Conservation (phyloP, 768 basidiomycete genomes). For the Fomitopsis serialis region DNA sequence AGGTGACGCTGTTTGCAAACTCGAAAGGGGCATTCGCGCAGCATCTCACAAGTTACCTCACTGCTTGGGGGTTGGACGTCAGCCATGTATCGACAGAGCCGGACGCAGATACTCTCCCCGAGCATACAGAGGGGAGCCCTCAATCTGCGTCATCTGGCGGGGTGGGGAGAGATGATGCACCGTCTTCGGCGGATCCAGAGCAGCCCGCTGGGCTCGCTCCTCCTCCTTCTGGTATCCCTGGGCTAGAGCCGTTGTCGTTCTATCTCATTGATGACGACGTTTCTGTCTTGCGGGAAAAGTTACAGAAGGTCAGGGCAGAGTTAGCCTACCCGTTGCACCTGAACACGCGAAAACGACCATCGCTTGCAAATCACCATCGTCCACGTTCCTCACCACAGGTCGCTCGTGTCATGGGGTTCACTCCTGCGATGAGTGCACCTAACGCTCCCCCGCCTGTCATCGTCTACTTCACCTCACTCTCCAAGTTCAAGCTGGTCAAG, state of each 20-base stretch:
- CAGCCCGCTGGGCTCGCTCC: slow-evolving; percentile 5
- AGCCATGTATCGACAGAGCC: slow-evolving; percentile 67
- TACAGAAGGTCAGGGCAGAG: slow-evolving; percentile 63
- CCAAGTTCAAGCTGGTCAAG: slow-evolving; percentile 84
- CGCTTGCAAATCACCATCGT: slow-evolving; percentile 60
- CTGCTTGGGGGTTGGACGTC: slow-evolving; percentile 94
- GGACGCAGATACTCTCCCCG: slow-evolving; percentile 37
- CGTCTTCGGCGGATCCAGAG: neutral
- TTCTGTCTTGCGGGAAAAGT: slow-evolving; percentile 65
- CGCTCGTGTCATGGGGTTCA: slow-evolving; percentile 45
- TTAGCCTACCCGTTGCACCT: slow-evolving; percentile 36
- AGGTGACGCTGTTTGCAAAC: slow-evolving; percentile 78
- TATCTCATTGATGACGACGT: slow-evolving; percentile 94
- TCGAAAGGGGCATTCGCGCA: slow-evolving; percentile 87
- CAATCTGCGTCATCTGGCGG: neutral
- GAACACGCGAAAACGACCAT: slow-evolving; percentile 57
- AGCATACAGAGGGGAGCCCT: slow-evolving; percentile 8
- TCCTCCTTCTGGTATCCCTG: slow-evolving; percentile 8
- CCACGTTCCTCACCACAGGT: slow-evolving; percentile 81
- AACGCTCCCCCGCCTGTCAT: slow-evolving; percentile 45
- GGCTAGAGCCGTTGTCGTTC: slow-evolving; percentile 44
- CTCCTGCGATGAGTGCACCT: slow-evolving; percentile 23
- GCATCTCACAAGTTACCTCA: slow-evolving; percentile 88
- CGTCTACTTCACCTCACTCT: slow-evolving; percentile 87
- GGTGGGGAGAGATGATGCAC: neutral